These are phyloP conservation scores for Ogataea philodendri DNA, from an alignment of 805 yeast genomes.

Conservation along the genomic window DNA sequence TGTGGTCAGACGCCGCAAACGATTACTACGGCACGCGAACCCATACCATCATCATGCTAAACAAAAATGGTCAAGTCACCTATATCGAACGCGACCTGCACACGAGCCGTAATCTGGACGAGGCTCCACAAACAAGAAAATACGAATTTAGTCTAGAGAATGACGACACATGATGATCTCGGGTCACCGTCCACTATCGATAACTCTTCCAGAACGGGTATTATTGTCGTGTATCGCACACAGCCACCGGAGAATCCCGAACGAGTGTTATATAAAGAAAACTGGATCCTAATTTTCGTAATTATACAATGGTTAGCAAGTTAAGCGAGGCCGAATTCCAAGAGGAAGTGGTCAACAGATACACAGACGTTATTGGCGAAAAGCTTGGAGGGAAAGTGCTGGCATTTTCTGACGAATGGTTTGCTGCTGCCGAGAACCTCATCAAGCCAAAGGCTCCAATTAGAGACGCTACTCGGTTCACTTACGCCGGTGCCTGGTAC, in stretches of 20 bases:
- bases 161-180: constrained; percentile 8
- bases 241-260: constrained; percentile 16
- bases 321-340: constrained; percentile 42
- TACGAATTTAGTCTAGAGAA: constrained; percentile 22
- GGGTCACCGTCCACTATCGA: constrained; percentile 10
- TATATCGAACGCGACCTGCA: constrained; percentile 65
- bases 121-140: constrained; percentile 19
- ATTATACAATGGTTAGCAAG: constrained; percentile 13
- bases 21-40: constrained; percentile 82
- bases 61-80: constrained; percentile 46
- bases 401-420: constrained; percentile 84
- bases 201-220: constrained; percentile 14
- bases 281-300: no score
- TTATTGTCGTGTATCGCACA: constrained; percentile 6
- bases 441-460: constrained; percentile 79
- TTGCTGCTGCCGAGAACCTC: constrained; percentile 87
- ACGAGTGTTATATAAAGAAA: constrained; percentile 1
- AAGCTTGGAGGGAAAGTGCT: constrained; percentile 78
- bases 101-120: constrained; percentile 39
- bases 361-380: constrained; percentile 76
- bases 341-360: constrained; percentile 45
- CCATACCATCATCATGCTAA: constrained; percentile 70
- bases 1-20: constrained; percentile 30
- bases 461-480: constrained; percentile 75
- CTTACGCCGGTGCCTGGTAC: constrained; percentile 92